These are phyloP conservation scores for Chenopodium berlandieri DNA, from an alignment of 148 eudicot genomes.

Conservation along the genomic window DNA sequence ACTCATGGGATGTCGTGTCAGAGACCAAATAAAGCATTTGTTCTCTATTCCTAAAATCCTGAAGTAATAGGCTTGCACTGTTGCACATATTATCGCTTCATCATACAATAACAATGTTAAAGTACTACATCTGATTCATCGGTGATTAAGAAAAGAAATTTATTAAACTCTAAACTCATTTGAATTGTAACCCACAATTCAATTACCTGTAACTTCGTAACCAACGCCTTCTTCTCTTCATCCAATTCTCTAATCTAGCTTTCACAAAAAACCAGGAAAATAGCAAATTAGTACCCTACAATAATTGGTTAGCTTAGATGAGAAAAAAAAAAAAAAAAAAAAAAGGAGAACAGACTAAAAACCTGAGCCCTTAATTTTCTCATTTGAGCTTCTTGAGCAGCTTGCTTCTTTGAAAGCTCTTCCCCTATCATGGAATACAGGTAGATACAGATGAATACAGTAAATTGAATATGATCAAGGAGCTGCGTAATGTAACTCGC, in stretches of 20 bases:
- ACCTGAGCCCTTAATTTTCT: slow-evolving; percentile 99
- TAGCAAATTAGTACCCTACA: slow-evolving; percentile 12
- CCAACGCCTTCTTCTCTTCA: slow-evolving; percentile 94
- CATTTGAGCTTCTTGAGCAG: slow-evolving; percentile 89
- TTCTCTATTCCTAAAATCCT: not conserved
- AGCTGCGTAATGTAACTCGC: not conserved
- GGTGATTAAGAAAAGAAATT: not conserved
- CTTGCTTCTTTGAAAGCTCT: slow-evolving; percentile 98
- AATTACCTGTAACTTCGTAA: slow-evolving; percentile 82
- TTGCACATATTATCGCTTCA: not conserved
- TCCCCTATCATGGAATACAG: slow-evolving; percentile 53
- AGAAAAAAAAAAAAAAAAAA: not conserved
- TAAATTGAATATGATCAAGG: not conserved
- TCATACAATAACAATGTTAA: not conserved
- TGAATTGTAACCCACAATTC: slow-evolving; percentile 3
- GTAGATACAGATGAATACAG: not conserved
- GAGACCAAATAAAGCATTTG: not conserved
- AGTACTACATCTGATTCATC: not conserved
- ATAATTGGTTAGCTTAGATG: slow-evolving; percentile 6
- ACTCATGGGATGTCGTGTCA: not conserved
- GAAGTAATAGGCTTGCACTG: not conserved
- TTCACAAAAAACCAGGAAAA: slow-evolving; percentile 36
- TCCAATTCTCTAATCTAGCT: slow-evolving; percentile 95
- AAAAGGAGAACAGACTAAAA: slow-evolving; percentile 4
- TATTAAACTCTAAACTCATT: not conserved